Evolutionary conservation across 225 moss, liverwort and hornwort species (phyloP).

Genomic region (Marchantia polymorpha): DNA sequence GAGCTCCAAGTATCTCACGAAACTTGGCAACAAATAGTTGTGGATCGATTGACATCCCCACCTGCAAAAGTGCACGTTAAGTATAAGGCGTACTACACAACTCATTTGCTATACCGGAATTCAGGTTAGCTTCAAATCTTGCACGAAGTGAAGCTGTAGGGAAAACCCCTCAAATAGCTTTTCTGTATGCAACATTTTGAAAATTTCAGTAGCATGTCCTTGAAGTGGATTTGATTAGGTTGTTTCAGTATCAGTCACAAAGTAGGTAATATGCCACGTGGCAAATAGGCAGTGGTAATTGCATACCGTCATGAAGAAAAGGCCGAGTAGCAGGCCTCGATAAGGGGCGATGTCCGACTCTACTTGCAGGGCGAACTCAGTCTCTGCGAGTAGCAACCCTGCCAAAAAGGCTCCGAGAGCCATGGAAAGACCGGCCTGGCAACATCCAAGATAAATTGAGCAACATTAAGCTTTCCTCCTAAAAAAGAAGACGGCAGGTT

Average conservation of each 20-base stretch:
- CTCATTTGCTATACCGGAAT: neutral
- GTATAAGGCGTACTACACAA: neutral
- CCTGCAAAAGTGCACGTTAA: conserved; percentile 39
- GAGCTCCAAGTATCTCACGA: conserved; percentile 71
- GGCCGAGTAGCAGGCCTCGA: conserved; percentile 80
- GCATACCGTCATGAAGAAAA: conserved; percentile 93
- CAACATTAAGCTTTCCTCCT: neutral
- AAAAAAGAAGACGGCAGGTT: neutral
- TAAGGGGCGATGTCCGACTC: conserved; percentile 95
- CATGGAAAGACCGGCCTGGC: conserved; percentile 97
- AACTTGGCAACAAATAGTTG: conserved; percentile 81
- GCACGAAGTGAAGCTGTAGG: neutral
- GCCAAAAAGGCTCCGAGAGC: conserved; percentile 93
- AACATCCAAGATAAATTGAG: neutral
- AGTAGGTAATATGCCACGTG: neutral
- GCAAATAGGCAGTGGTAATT: neutral
- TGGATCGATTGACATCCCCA: conserved; percentile 98
- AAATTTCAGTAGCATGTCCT: neutral
- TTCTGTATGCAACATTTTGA: too few species aligned
- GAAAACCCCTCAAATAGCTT: neutral
- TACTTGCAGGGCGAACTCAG: conserved; percentile 92
- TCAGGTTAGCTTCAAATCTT: neutral
- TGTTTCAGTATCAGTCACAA: neutral
- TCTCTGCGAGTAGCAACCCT: conserved; percentile 84
- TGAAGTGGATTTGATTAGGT: neutral